Evolutionary conservation across 495 filamentous ascomycete genomes (phyloP).

Genomic region (Bacidia rubella): DNA sequence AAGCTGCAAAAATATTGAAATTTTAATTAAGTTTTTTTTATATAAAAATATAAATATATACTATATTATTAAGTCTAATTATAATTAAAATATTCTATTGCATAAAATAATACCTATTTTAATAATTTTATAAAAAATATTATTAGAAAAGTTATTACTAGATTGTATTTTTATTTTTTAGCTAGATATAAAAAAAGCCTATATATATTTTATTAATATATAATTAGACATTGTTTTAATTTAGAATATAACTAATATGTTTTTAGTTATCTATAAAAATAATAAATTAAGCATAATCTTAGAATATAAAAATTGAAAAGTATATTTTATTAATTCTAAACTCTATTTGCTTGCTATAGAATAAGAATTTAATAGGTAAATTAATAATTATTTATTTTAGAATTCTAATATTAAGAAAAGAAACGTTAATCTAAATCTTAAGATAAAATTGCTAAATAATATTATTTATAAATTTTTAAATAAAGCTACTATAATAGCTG

Average conservation of each 20-base stretch:
- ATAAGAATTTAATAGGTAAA: too few relatives aligned
- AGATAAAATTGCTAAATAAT: background rate
- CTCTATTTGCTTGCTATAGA: background rate
- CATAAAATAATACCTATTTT: background rate
- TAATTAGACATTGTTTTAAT: background rate
- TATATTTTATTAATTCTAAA: background rate
- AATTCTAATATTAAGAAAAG: background rate
- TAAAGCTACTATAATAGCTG: background rate
- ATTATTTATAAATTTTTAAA: background rate
- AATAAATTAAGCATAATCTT: too few relatives aligned
- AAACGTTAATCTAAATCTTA: background rate
- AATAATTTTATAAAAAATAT: background rate
- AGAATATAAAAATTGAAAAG: too few relatives aligned
- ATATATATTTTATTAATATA: background rate
- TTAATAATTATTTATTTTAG: background rate
- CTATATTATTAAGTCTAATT: background rate
- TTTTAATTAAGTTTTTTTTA: background rate
- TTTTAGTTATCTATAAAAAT: conserved; percentile 7
- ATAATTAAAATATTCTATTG: background rate
- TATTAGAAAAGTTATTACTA: background rate
- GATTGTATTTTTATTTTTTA: too few relatives aligned
- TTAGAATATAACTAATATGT: background rate
- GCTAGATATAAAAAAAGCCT: background rate
- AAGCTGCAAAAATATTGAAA: too few relatives aligned
- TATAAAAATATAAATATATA: background rate